Evolutionary conservation across 2,329 filamentous ascomycete species (phyloP).

Genomic region (Aspergillus amoenus): DNA sequence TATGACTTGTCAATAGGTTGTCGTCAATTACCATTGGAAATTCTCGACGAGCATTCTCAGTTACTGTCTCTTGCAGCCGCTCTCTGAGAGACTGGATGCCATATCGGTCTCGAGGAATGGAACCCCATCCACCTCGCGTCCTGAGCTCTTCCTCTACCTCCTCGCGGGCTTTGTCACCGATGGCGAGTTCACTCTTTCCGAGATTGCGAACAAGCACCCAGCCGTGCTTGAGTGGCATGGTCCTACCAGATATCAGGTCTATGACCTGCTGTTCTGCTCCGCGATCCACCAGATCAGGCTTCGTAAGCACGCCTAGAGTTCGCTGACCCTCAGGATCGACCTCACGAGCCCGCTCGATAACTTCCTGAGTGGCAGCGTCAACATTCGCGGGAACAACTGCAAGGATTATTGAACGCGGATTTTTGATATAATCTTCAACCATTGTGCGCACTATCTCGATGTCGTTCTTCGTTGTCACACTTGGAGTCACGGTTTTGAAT

Average conservation of each 20-base stretch:
- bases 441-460: slow-evolving; percentile 39
- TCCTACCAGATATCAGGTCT: slow-evolving; percentile 27
- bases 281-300: slow-evolving; percentile 55
- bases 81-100: slow-evolving; percentile 43
- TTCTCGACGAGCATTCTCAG: slow-evolving; percentile 43
- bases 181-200: slow-evolving; percentile 28
- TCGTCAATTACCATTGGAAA: slow-evolving; percentile 42
- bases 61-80: slow-evolving; percentile 44
- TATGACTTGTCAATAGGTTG: neutral
- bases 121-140: slow-evolving; percentile 35
- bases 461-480: slow-evolving; percentile 37
- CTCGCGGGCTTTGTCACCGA: slow-evolving; percentile 23
- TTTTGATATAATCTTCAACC: slow-evolving; percentile 41
- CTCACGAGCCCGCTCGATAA: slow-evolving; percentile 42
- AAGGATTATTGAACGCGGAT: slow-evolving; percentile 43
- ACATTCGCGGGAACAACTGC: slow-evolving; percentile 45
- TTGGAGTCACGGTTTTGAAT: slow-evolving; percentile 39
- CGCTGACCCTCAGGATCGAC: slow-evolving; percentile 37
- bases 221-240: slow-evolving; percentile 24
- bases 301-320: slow-evolving; percentile 55
- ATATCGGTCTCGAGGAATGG: slow-evolving; percentile 36
- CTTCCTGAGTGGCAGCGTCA: slow-evolving; percentile 49
- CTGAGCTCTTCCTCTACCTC: slow-evolving; percentile 38
- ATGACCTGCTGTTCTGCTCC: slow-evolving; percentile 30
- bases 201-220: slow-evolving; percentile 36